These are phyloP conservation scores for Kwoniella newhampshirensis DNA, from an alignment of 768 basidiomycete genomes.

Conservation along the genomic window DNA sequence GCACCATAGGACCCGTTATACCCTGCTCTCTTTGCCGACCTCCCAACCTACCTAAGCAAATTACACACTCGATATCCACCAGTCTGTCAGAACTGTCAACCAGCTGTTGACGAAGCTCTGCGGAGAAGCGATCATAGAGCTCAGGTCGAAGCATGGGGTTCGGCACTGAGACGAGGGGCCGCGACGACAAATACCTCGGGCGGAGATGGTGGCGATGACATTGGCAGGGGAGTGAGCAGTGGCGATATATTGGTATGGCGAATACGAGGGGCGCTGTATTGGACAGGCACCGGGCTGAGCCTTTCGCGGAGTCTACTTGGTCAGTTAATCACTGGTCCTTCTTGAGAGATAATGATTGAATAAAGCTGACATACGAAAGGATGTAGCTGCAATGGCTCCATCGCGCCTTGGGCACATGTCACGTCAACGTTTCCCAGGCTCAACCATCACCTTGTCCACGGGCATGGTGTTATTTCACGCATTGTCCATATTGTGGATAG, in stretches of 20 bases:
- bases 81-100: slow-evolving; percentile 72
- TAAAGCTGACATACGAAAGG: too few species aligned
- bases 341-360: background rate
- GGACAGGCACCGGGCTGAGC: slow-evolving; percentile 56
- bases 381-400: too few species aligned
- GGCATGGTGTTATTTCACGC: slow-evolving; percentile 57
- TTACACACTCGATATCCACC: slow-evolving; percentile 82
- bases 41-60: slow-evolving; percentile 71
- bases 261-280: slow-evolving; percentile 69
- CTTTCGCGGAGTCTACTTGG: slow-evolving; percentile 58
- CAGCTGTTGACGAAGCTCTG: slow-evolving; percentile 79
- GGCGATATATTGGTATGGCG: slow-evolving; percentile 66
- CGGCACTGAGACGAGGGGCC: slow-evolving; percentile 66
- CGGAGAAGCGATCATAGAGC: slow-evolving; percentile 77
- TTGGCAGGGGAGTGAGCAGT: slow-evolving; percentile 56
- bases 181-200: background rate
- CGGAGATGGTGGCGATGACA: slow-evolving; percentile 35
- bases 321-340: slow-evolving; percentile 51
- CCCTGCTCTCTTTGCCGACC: slow-evolving; percentile 61
- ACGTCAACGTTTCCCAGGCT: too few species aligned
- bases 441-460: background rate
- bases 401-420: too few species aligned
- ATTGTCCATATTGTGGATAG: slow-evolving; percentile 71
- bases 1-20: slow-evolving; percentile 72
- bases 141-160: slow-evolving; percentile 65